A percentile compares a stretch with the other conserved stretches of the same genome.
phyloP scores from a whole-genome alignment of 345 rosid species.

The Chamaenerion angustifolium region DNA sequence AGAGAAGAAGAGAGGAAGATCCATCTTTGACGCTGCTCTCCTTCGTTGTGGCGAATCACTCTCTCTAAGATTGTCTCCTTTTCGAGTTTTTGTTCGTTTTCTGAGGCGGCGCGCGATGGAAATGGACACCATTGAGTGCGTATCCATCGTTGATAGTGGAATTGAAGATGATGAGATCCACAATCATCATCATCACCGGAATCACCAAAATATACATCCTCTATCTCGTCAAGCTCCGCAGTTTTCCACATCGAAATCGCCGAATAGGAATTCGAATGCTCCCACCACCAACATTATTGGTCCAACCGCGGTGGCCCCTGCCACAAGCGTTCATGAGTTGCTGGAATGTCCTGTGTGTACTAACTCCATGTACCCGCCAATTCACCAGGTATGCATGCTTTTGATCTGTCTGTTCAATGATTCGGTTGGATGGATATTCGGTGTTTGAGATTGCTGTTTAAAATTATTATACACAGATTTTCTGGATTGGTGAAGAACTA shows the following conservation, averaged over 20 bases:
- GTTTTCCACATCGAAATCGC: constrained; percentile 47
- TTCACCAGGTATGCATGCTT: constrained; percentile 53
- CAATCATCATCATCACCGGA: constrained; percentile 23
- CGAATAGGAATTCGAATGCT: constrained; percentile 1
- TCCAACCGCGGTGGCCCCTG: constrained; percentile 37
- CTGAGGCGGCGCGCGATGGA: constrained; percentile 33
- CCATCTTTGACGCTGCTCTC: constrained; percentile 17
- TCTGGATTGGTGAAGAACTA: too few relatives aligned
- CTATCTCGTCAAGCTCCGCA: neutral
- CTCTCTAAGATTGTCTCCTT: constrained; percentile 3
- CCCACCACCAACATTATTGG: constrained; percentile 17
- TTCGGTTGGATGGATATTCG: too few relatives aligned
- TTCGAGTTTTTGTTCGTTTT: neutral
- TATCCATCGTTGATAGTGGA: constrained; percentile 55
- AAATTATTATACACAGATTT: too few relatives aligned
- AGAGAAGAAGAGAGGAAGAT: constrained; percentile 10
- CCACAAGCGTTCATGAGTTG: constrained; percentile 88
- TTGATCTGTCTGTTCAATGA: too few relatives aligned
- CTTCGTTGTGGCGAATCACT: constrained; percentile 4
- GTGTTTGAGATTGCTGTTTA: too few relatives aligned
- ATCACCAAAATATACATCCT: constrained; percentile 2
- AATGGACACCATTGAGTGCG: constrained; percentile 60
- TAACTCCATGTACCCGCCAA: constrained; percentile 96
- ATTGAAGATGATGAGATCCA: constrained; percentile 81
- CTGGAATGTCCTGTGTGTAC: constrained; percentile 96